These are phyloP conservation scores for Aspergillus pseudoterreus DNA, from an alignment of 2,329 filamentous ascomycete genomes.

Conservation along the genomic window DNA sequence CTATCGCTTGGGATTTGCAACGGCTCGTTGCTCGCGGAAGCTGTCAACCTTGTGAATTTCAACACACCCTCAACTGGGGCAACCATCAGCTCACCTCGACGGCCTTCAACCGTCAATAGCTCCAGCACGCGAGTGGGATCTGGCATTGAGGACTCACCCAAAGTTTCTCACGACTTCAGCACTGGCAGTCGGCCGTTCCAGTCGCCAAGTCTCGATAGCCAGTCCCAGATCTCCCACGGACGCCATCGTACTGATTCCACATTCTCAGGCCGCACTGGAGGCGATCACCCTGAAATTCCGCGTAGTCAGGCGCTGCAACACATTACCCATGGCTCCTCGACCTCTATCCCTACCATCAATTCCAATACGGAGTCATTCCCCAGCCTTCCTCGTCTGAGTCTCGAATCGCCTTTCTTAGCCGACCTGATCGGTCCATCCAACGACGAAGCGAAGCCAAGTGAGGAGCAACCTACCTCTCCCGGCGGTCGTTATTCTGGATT, in stretches of 20 bases:
- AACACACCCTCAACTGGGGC: conserved; percentile 47
- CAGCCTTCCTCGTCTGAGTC: conserved; percentile 40
- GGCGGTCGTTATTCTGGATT: conserved; percentile 66
- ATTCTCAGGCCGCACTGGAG: conserved; percentile 47
- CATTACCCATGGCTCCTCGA: conserved; percentile 45
- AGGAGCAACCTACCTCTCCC: conserved; percentile 32
- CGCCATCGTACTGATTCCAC: conserved; percentile 57
- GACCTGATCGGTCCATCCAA: conserved; percentile 35
- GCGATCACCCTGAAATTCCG: conserved; percentile 54
- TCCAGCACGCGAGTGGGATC: conserved; percentile 58
- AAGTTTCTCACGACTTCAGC: conserved; percentile 62
- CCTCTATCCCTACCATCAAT: conserved; percentile 13
- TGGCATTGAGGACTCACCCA: conserved; percentile 61
- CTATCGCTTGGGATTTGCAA: conserved; percentile 74
- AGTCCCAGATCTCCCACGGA: conserved; percentile 25
- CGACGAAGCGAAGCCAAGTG: conserved; percentile 17
- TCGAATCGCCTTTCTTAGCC: conserved; percentile 44
- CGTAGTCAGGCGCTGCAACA: conserved; percentile 49
- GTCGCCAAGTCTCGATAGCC: conserved; percentile 49
- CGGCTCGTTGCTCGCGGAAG: conserved; percentile 59
- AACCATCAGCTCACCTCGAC: conserved; percentile 39
- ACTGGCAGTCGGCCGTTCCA: conserved; percentile 62
- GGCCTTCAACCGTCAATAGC: conserved; percentile 51
- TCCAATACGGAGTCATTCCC: conserved; percentile 30
- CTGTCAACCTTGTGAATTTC: conserved; percentile 59